phyloP scores from a whole-genome alignment of 2,329 filamentous ascomycete species.

The Arthrinium phaeospermum region DNA sequence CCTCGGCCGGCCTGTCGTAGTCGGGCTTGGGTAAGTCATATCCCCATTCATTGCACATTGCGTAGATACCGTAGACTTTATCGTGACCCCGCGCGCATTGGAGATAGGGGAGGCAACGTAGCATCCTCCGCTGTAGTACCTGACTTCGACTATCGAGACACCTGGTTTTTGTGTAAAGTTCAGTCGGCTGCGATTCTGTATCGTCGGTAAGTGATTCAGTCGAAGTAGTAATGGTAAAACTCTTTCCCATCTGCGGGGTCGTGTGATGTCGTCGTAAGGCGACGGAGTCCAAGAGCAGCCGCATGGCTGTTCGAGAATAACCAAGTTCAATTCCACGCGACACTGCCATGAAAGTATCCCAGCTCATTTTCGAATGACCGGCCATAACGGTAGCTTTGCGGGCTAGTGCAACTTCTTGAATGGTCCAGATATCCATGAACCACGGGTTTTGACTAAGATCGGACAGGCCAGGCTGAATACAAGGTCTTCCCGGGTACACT shows the following conservation, averaged over 20 bases:
- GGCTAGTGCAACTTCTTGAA: neutral
- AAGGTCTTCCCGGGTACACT: no score
- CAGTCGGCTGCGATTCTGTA: no score
- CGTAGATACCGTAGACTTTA: neutral
- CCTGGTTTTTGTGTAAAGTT: no score
- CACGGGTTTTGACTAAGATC: neutral
- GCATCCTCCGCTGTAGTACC: neutral
- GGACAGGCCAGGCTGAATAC: neutral
- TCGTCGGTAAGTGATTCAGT: no score
- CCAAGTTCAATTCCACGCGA: neutral
- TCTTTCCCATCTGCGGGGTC: neutral
- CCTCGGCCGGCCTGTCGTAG: neutral
- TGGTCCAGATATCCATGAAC: neutral
- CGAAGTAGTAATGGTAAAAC: no score
- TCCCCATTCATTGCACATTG: neutral
- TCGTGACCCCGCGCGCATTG: neutral
- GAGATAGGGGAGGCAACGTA: neutral
- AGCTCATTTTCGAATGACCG: neutral
- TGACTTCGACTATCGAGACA: neutral
- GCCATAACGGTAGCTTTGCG: neutral
- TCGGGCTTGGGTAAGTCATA: neutral
- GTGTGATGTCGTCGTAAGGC: neutral
- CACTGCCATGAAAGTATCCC: neutral
- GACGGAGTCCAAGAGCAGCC: neutral
- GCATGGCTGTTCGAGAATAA: neutral